Evolutionary conservation across 768 basidiomycete species (phyloP).

Genomic region (Asterophora parasitica): DNA sequence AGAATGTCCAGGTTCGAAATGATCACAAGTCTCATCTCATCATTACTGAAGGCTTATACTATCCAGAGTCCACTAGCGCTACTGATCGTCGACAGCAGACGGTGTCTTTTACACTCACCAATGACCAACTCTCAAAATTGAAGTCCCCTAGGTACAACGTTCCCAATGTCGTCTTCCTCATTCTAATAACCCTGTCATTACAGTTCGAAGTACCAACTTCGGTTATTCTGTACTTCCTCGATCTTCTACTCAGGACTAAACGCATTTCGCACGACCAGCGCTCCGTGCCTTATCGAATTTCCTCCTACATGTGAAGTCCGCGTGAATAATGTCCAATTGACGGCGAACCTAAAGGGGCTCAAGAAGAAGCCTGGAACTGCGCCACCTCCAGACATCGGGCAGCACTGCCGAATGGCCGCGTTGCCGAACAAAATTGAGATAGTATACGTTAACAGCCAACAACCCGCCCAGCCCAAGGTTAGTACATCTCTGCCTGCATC

Average conservation of each 20-base stretch:
- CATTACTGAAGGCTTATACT: background rate
- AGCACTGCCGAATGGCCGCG: constrained; percentile 35
- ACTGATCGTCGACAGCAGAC: constrained; percentile 68
- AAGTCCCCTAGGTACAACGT: constrained; percentile 46
- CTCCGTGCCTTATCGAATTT: constrained; percentile 81
- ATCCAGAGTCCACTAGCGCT: constrained; percentile 68
- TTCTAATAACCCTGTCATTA: constrained; percentile 5
- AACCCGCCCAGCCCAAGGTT: constrained; percentile 71
- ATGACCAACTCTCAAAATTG: constrained; percentile 61
- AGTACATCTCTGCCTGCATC: constrained; percentile 11
- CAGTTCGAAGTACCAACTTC: constrained; percentile 73
- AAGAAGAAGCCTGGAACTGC: constrained; percentile 96
- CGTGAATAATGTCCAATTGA: constrained; percentile 65
- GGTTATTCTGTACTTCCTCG: constrained; percentile 86
- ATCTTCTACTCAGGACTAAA: constrained; percentile 54
- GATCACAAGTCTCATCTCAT: background rate
- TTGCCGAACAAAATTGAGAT: constrained; percentile 72
- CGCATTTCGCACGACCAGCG: constrained; percentile 47
- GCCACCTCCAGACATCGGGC: constrained; percentile 72
- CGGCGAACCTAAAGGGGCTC: constrained; percentile 80
- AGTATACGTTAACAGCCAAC: constrained; percentile 87
- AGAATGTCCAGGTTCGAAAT: constrained; percentile 71
- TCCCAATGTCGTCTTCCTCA: constrained; percentile 6
- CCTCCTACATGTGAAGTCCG: constrained; percentile 90
- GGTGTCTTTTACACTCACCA: constrained; percentile 58